Evolutionary conservation across 352 stramenopile species (phyloP).

Genomic region (Phytophthora macrochlamydospora): DNA sequence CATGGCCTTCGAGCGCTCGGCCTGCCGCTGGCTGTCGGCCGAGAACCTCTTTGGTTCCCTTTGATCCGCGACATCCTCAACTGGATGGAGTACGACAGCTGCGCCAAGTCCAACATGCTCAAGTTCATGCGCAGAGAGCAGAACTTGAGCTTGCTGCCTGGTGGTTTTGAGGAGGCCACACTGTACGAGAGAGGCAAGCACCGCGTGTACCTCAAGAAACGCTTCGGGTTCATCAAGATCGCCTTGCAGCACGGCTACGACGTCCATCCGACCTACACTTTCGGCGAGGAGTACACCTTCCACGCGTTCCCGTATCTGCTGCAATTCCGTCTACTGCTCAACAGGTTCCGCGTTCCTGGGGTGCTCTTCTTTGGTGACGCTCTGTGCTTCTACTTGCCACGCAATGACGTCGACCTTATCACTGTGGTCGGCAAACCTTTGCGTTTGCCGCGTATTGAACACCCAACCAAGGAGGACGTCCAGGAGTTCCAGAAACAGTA

Average conservation of each 20-base stretch:
- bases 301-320: slow-evolving; percentile 82
- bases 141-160: slow-evolving; percentile 87
- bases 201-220: slow-evolving; percentile 89
- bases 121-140: slow-evolving; percentile 49
- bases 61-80: slow-evolving; percentile 60
- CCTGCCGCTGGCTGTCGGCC: slow-evolving; percentile 66
- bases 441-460: slow-evolving; percentile 80
- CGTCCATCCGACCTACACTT: slow-evolving; percentile 90
- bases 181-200: slow-evolving; percentile 78
- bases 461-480: slow-evolving; percentile 90
- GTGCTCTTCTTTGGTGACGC: slow-evolving; percentile 74
- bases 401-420: slow-evolving; percentile 70
- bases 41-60: slow-evolving; percentile 75
- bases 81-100: slow-evolving; percentile 64
- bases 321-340: slow-evolving; percentile 75
- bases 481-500: slow-evolving; percentile 90
- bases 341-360: slow-evolving; percentile 81
- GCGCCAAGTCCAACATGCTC: slow-evolving; percentile 54
- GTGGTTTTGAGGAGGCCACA: slow-evolving; percentile 95
- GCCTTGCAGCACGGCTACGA: slow-evolving; percentile 90
- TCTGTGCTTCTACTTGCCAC: slow-evolving; percentile 87
- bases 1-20: slow-evolving; percentile 47
- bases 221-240: slow-evolving; percentile 94
- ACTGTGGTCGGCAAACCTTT: slow-evolving; percentile 91
- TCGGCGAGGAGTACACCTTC: slow-evolving; percentile 90